phyloP scores from a whole-genome alignment of 83 land plant genomes.

The Picea abies region DNA sequence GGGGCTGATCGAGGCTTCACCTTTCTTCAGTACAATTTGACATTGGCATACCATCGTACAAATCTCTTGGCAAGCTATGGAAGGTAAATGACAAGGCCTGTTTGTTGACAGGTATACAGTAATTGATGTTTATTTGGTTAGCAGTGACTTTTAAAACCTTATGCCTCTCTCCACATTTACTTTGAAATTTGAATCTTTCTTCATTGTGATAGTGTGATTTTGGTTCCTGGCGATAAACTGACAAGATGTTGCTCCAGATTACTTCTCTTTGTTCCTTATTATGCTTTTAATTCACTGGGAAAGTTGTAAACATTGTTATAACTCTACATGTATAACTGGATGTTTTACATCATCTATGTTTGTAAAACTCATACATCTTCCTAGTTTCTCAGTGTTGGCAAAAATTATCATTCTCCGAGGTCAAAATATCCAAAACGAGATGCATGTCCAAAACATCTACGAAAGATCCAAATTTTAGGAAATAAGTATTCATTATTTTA shows the following conservation, averaged over 20 bases:
- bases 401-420: no score
- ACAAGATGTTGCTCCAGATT: neutral
- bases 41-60: constrained; percentile 88
- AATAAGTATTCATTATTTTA: no score
- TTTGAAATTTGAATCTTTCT: neutral
- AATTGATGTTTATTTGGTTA: neutral
- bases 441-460: no score
- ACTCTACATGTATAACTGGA: neutral
- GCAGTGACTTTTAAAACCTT: neutral
- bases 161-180: neutral
- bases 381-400: no score
- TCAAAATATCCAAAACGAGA: no score
- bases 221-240: neutral
- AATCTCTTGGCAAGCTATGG: constrained; percentile 83
- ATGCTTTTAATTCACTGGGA: neutral
- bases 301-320: neutral
- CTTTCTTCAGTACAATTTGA: constrained; percentile 74
- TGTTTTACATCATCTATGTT: no score
- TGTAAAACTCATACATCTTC: no score
- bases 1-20: constrained; percentile 85
- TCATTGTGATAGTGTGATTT: neutral
- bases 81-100: constrained; percentile 48
- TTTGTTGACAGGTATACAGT: neutral
- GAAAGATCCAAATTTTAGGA: no score
- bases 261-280: neutral